A percentile compares a stretch with the other conserved stretches of the same genome.
These are phyloP conservation scores for Lagenidium giganteum DNA, from an alignment of 352 stramenopile species.

Conservation along the genomic window DNA sequence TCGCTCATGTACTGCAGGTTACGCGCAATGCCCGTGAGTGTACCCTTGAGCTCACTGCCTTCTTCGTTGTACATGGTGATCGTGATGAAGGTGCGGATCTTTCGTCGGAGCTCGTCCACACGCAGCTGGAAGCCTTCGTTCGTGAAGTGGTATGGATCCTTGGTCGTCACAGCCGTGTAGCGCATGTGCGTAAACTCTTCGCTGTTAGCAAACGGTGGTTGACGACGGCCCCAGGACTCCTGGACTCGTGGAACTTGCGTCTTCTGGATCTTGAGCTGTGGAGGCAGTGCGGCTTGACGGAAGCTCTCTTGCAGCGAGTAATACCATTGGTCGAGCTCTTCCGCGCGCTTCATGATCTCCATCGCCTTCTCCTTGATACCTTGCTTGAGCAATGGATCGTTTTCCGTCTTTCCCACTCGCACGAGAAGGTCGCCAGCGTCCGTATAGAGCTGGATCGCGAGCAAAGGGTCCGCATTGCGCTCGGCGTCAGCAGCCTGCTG, in stretches of 20 bases:
- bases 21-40: conserved; percentile 30
- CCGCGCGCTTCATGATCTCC: conserved; percentile 38
- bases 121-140: conserved; percentile 35
- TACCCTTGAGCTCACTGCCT: conserved; percentile 29
- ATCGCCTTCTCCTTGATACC: conserved; percentile 37
- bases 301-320: conserved; percentile 34
- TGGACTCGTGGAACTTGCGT: conserved; percentile 38
- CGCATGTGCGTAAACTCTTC: conserved; percentile 40
- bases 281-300: conserved; percentile 25
- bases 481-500: conserved; percentile 39
- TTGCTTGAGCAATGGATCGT: conserved; percentile 31
- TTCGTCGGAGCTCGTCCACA: conserved; percentile 22
- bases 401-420: conserved; percentile 24
- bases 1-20: conserved; percentile 37
- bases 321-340: conserved; percentile 40
- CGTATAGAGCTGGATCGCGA: conserved; percentile 37
- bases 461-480: conserved; percentile 21
- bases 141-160: conserved; percentile 36
- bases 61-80: conserved; percentile 56
- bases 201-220: conserved; percentile 17
- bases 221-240: conserved; percentile 26
- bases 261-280: conserved; percentile 28
- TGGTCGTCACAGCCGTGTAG: conserved; percentile 41
- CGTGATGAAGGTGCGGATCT: conserved; percentile 41
- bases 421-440: conserved; percentile 27